A percentile compares a stretch with the other conserved stretches of the same genome.
phyloP scores from a whole-genome alignment of 495 filamentous ascomycete species.

The Astrothelium subdiscretum region DNA sequence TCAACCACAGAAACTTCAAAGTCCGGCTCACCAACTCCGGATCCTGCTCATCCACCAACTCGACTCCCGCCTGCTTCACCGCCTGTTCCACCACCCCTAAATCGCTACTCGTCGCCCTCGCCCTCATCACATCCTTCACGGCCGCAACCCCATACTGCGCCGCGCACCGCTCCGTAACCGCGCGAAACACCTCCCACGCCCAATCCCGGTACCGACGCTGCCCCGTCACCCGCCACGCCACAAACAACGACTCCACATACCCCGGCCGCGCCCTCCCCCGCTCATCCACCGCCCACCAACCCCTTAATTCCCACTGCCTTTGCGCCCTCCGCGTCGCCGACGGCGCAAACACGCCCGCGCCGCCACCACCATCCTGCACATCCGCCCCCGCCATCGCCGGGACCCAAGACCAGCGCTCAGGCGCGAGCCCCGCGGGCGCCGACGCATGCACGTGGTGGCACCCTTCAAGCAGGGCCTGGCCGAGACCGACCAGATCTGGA shows the following conservation, averaged over 20 bases:
- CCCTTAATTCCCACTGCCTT: conserved; percentile 11
- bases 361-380: conserved; percentile 8
- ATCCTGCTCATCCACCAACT: conserved; percentile 3
- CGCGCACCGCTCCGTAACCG: background rate
- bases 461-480: conserved; percentile 22
- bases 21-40: background rate
- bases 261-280: background rate
- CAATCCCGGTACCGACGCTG: background rate
- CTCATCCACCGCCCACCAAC: conserved; percentile 14
- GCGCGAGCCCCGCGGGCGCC: conserved; percentile 18
- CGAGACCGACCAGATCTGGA: conserved; percentile 15
- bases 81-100: background rate
- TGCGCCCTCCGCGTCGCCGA: conserved; percentile 2
- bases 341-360: conserved; percentile 11
- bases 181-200: conserved; percentile 5
- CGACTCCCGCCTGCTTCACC: background rate
- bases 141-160: background rate
- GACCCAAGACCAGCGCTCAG: conserved; percentile 20
- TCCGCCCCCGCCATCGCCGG: background rate
- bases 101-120: background rate
- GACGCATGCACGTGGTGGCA: conserved; percentile 22
- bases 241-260: conserved; percentile 3
- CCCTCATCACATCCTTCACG: background rate
- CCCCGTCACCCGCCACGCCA: conserved; percentile 1
- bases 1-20: conserved; percentile 3